Percentiles rank a stretch among this genome's conserved stretches.
phyloP scores from a whole-genome alignment of 768 basidiomycete genomes.

The Sarcodon aspratus region DNA sequence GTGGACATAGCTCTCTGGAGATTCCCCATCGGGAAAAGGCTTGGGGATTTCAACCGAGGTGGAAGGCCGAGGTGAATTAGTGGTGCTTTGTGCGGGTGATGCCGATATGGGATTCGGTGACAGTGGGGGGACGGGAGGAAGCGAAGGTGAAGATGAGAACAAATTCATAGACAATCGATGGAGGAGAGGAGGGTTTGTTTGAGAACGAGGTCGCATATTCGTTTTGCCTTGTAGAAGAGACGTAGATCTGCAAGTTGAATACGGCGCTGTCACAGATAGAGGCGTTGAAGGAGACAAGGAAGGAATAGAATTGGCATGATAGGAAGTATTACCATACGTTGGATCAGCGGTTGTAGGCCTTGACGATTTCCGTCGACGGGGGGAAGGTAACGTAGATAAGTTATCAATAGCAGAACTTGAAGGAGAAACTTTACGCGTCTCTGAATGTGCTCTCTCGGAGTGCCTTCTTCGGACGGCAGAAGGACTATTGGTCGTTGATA shows the following conservation, averaged over 20 bases:
- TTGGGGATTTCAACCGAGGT: slow-evolving; percentile 34
- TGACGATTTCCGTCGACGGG: slow-evolving; percentile 8
- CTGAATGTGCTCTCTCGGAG: slow-evolving; percentile 20
- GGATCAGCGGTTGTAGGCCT: slow-evolving; percentile 17
- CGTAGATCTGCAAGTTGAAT: no score
- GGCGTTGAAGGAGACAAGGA: no score
- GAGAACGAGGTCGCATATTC: slow-evolving; percentile 28
- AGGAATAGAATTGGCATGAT: slow-evolving; percentile 5
- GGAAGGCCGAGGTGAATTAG: slow-evolving; percentile 33
- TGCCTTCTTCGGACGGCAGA: slow-evolving; percentile 25
- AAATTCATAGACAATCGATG: slow-evolving; percentile 61
- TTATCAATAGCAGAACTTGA: slow-evolving; percentile 2
- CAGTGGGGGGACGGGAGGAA: slow-evolving; percentile 15
- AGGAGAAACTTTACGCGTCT: slow-evolving; percentile 2
- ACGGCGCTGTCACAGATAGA: no score
- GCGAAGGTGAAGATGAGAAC: slow-evolving; percentile 35
- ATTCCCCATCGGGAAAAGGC: slow-evolving; percentile 47
- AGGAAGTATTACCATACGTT: neutral
- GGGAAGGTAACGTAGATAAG: slow-evolving; percentile 2
- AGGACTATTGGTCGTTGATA: slow-evolving; percentile 10
- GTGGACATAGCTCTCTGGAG: slow-evolving; percentile 56
- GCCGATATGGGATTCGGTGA: slow-evolving; percentile 5
- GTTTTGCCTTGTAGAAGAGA: slow-evolving; percentile 7
- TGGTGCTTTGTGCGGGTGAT: slow-evolving; percentile 13
- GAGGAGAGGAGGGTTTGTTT: slow-evolving; percentile 60